phyloP scores from a whole-genome alignment of 768 basidiomycete genomes.

The Fomitopsis pulvina region DNA sequence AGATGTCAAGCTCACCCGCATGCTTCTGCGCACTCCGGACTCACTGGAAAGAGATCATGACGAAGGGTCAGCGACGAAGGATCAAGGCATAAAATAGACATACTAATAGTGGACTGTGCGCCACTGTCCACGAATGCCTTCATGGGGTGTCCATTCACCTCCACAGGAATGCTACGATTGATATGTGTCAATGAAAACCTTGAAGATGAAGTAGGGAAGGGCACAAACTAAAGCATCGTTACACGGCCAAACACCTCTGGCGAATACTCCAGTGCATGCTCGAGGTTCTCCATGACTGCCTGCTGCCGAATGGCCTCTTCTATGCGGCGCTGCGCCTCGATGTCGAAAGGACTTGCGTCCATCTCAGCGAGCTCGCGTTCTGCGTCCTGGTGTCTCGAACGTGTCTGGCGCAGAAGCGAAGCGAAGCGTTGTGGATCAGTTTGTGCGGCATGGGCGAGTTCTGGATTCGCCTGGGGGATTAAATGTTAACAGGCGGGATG shows the following conservation, averaged over 20 bases:
- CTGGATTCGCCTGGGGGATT: conserved; percentile 67
- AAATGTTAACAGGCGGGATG: neutral
- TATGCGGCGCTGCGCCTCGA: conserved; percentile 89
- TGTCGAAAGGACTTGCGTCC: conserved; percentile 84
- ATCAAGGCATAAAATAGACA: conserved; percentile 22
- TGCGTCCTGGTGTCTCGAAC: conserved; percentile 43
- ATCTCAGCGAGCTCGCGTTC: conserved; percentile 63
- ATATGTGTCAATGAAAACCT: neutral
- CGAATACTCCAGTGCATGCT: conserved; percentile 88
- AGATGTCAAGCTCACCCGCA: conserved; percentile 61
- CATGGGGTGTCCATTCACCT: conserved; percentile 85
- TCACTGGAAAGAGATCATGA: conserved; percentile 51
- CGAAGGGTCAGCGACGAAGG: neutral
- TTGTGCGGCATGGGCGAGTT: conserved; percentile 66
- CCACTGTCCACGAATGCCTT: conserved; percentile 99
- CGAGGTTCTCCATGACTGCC: conserved; percentile 86
- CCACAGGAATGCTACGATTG: conserved; percentile 69
- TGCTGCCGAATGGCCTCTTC: conserved; percentile 90
- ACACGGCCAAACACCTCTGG: conserved; percentile 94
- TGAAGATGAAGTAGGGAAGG: neutral
- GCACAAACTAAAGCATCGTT: conserved; percentile 92
- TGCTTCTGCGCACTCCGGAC: conserved; percentile 83
- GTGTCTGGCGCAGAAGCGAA: conserved; percentile 57
- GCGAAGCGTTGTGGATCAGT: conserved; percentile 70
- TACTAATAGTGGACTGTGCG: conserved; percentile 95